Evolutionary conservation across 2,329 filamentous ascomycete species (phyloP).

Genomic region (Albophoma yamanashiensis): DNA sequence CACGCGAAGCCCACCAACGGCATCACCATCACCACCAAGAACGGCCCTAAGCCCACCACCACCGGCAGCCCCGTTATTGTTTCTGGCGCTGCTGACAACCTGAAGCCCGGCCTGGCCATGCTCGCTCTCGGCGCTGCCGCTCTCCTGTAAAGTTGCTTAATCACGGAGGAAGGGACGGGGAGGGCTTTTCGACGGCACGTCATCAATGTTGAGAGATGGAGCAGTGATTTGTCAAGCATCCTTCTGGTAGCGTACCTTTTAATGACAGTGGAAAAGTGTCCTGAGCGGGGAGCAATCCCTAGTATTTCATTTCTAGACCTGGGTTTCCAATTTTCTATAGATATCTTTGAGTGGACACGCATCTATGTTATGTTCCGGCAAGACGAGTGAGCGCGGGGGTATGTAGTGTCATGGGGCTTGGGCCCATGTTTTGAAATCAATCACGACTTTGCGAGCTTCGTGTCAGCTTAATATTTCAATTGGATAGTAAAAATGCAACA

Average conservation of each 20-base stretch:
- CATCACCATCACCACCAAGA: neutral
- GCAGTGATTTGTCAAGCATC: neutral
- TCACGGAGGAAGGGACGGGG: neutral
- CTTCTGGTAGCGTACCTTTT: neutral
- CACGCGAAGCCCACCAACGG: neutral
- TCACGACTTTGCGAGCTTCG: neutral
- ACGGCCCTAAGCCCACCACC: neutral
- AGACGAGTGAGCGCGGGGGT: neutral
- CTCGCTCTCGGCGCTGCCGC: constrained; percentile 14
- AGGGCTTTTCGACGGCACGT: neutral
- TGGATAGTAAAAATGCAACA: no score
- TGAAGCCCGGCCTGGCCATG: constrained; percentile 11
- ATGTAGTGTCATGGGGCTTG: neutral
- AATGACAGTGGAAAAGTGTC: neutral
- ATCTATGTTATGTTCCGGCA: neutral
- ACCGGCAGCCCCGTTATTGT: constrained; percentile 3
- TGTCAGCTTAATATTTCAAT: no score
- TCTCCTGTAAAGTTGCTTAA: constrained; percentile 10
- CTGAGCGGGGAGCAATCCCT: neutral
- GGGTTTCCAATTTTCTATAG: neutral
- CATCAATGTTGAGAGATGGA: neutral
- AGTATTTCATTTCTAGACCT: neutral
- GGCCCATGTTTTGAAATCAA: neutral
- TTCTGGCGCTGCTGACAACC: constrained; percentile 10
- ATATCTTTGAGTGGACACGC: neutral